Evolutionary conservation across 495 filamentous ascomycete genomes (phyloP), one percentile per base, ranked within the genome.

Genomic region (Aspergillus haitiensis): DNA sequence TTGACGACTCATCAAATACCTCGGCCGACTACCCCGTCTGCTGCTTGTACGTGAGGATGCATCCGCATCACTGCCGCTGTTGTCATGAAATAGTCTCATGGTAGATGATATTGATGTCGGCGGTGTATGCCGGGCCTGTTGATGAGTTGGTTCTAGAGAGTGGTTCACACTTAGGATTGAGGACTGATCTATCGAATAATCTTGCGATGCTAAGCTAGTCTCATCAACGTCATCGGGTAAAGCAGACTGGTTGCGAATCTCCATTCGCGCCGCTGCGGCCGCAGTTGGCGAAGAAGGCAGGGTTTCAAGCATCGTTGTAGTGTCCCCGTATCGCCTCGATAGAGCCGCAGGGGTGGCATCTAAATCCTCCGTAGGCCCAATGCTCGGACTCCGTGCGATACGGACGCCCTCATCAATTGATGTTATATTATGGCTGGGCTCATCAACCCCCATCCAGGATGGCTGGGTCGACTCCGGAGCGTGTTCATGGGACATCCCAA

Each of bases 1-100:
- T 65, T 90, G 83, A 27, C 92, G 84, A 67, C 84, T 89, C 39
- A 79, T 84, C 35, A 94, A 71, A 68, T 85, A 93, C 64, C 86
- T 90, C 1, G 90, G 91, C 27, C 89, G 78, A 64, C 51, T 82
- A 62, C 60, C 73, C 67, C 58, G 78, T 60, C 63, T 76, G 61
- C 65, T 77, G 66, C 59, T 74, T 67, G 45, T 56, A 34, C 18
- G 73, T 61, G 47, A 60, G 16, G 44, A 58, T 21, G 48, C 56
- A 10, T 78, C 74, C 9, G 60, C 58, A 12, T 63, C 60, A 65
- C 62, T 70, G 11, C 56, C 63, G n/a, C 60, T 63, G 31, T 72
- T 72, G 21, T 76, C 70, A 47, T 67, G 60, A 55, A 75, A 71
- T 58, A 65, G 62, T 56, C 54, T 75, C 39, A 61, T 71, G 56